A percentile compares a stretch with the other conserved stretches of the same genome.
phyloP scores from a whole-genome alignment of 2,329 filamentous ascomycete species.

The Pseudohalonectria lignicola region DNA sequence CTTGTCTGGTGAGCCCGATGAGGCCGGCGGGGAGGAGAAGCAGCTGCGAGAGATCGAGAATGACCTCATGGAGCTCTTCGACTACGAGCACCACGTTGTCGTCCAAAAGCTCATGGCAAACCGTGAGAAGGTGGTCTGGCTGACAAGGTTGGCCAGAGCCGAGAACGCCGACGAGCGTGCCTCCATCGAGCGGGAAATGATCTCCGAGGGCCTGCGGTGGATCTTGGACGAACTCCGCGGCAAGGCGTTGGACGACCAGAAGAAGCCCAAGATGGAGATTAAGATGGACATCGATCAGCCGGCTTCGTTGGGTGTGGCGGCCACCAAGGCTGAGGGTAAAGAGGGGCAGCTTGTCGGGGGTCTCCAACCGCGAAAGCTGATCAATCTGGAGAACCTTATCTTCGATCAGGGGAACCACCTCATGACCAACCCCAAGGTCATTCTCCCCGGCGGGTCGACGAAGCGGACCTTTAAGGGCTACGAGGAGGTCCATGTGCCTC shows the following conservation, averaged over 20 bases:
- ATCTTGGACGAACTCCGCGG: constrained; percentile 84
- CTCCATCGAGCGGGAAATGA: constrained; percentile 82
- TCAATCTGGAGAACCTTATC: constrained; percentile 91
- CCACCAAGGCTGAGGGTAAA: constrained; percentile 48
- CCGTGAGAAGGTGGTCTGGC: constrained; percentile 90
- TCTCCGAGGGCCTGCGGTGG: constrained; percentile 71
- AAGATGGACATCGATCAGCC: constrained; percentile 90
- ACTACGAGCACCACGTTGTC: constrained; percentile 90
- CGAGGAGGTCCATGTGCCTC: constrained; percentile 93
- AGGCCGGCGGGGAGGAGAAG: constrained; percentile 67
- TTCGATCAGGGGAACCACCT: constrained; percentile 98
- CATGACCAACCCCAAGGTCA: constrained; percentile 98
- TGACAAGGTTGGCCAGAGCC: constrained; percentile 74
- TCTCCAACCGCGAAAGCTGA: constrained; percentile 72
- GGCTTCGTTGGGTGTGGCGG: constrained; percentile 40
- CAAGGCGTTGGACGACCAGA: constrained; percentile 48
- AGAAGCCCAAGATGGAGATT: constrained; percentile 66
- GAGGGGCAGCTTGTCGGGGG: constrained; percentile 69
- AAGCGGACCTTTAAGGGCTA: constrained; percentile 97
- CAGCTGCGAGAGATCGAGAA: constrained; percentile 91
- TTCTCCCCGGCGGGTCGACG: constrained; percentile 85
- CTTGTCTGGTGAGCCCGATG: constrained; percentile 63
- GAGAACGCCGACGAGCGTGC: constrained; percentile 68
- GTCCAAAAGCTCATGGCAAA: constrained; percentile 88
- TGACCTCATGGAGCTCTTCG: constrained; percentile 95